Percentiles rank a stretch among this genome's conserved stretches.
phyloP scores from a whole-genome alignment of 2,329 filamentous ascomycete species.

The Penicillium sp. region DNA sequence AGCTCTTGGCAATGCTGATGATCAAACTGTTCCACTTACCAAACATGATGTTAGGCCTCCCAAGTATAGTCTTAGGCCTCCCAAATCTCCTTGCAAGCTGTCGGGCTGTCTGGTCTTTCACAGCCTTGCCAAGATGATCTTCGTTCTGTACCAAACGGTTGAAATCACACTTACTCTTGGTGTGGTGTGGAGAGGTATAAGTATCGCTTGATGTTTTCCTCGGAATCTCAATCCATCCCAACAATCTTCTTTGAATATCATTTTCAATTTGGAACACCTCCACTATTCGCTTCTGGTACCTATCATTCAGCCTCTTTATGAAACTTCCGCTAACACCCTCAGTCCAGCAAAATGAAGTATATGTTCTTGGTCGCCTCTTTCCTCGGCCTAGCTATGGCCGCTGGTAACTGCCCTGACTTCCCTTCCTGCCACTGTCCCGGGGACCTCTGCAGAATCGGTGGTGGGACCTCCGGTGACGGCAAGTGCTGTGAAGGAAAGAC shows the following conservation, averaged over 20 bases:
- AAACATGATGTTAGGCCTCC: too few relatives aligned
- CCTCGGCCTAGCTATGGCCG: constrained; percentile 2
- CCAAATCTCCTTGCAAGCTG: too few relatives aligned
- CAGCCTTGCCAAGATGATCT: neutral
- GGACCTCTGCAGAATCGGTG: constrained; percentile 8
- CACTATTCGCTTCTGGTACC: neutral
- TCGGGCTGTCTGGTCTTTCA: neutral
- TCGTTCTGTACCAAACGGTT: neutral
- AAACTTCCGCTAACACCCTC: neutral
- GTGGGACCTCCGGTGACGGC: neutral
- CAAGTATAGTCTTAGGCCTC: too few relatives aligned
- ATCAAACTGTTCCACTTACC: too few relatives aligned
- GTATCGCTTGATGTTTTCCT: neutral
- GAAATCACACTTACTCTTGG: neutral
- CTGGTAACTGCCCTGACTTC: constrained; percentile 6
- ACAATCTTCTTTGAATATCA: neutral
- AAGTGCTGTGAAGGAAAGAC: constrained; percentile 6
- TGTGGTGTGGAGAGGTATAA: neutral
- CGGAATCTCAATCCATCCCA: neutral
- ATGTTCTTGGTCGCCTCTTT: constrained; percentile 5
- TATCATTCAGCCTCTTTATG: neutral
- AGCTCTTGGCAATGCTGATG: too few relatives aligned
- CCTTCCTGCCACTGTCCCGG: constrained; percentile 7
- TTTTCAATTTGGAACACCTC: neutral
- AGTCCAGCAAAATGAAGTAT: constrained; percentile 7